Conservation (phyloP, 2,329 filamentous ascomycete species). For the Ramularia collo-cygni region DNA sequence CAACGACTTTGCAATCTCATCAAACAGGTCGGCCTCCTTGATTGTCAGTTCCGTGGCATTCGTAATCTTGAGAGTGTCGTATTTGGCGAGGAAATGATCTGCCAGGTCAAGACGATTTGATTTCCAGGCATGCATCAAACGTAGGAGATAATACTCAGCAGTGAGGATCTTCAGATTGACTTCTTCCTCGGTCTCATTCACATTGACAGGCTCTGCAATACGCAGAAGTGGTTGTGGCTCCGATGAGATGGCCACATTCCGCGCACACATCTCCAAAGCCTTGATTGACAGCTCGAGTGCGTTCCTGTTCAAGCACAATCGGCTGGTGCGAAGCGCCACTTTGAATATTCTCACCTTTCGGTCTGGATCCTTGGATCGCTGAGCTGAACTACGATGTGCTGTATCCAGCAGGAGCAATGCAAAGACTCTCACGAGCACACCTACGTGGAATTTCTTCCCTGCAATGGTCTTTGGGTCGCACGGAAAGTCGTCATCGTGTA, state of each 20-base stretch:
- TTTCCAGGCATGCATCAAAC: conserved; percentile 67
- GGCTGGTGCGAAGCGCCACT: conserved; percentile 60
- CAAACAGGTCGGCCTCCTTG: conserved; percentile 59
- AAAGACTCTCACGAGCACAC: conserved; percentile 44
- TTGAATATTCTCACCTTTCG: conserved; percentile 53
- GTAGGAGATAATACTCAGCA: conserved; percentile 58
- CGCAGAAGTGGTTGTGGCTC: conserved; percentile 10
- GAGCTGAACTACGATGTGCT: conserved; percentile 36
- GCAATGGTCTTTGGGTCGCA: background rate
- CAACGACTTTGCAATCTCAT: conserved; percentile 62
- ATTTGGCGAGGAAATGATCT: conserved; percentile 67
- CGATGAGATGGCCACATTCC: conserved; percentile 32
- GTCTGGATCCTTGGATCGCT: conserved; percentile 21
- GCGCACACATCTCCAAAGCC: conserved; percentile 58
- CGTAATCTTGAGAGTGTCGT: conserved; percentile 35
- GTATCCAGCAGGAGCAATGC: conserved; percentile 63
- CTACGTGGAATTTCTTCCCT: conserved; percentile 3
- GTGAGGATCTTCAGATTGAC: conserved; percentile 38
- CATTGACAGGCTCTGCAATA: conserved; percentile 9
- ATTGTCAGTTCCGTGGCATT: conserved; percentile 50
- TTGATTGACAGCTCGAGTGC: conserved; percentile 54
- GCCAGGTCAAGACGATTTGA: conserved; percentile 67
- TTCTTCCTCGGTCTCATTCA: conserved; percentile 22
- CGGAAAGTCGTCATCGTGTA: conserved; percentile 12
- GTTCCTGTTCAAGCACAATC: conserved; percentile 53